These are phyloP conservation scores for Brachypodium distachyon DNA, from an alignment of 202 grass and related monocot genomes.

Conservation along the genomic window DNA sequence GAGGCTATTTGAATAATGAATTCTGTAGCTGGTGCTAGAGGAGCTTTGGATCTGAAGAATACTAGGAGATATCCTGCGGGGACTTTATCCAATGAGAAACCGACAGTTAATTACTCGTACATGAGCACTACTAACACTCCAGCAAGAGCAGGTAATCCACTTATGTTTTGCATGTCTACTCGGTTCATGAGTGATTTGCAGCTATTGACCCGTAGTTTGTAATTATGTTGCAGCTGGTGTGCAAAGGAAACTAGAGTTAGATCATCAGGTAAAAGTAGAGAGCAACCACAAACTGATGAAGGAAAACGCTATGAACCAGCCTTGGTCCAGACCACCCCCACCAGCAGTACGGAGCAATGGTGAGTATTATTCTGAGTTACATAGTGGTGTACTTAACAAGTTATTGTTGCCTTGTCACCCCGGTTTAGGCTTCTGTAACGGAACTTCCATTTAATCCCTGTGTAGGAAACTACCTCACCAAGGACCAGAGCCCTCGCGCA, in stretches of 20 bases:
- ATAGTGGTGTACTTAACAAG: neutral
- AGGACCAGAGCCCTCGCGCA: slow-evolving; percentile 32
- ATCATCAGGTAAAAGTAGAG: slow-evolving; percentile 46
- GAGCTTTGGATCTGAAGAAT: slow-evolving; percentile 58
- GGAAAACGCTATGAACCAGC: slow-evolving; percentile 32
- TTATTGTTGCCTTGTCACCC: neutral
- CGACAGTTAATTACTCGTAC: slow-evolving; percentile 44
- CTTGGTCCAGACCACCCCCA: slow-evolving; percentile 29
- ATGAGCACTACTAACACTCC: slow-evolving; percentile 21
- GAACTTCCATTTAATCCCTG: neutral
- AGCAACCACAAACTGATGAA: slow-evolving; percentile 36
- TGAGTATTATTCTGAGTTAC: neutral
- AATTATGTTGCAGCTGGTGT: slow-evolving; percentile 35
- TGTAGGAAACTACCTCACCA: slow-evolving; percentile 26
- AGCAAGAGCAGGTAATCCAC: slow-evolving; percentile 47
- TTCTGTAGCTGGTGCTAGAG: slow-evolving; percentile 50
- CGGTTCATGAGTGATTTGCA: neutral
- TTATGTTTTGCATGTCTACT: neutral
- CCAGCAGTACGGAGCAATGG: slow-evolving; percentile 8
- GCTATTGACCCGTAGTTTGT: neutral
- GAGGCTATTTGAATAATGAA: neutral
- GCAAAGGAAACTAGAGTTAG: slow-evolving; percentile 82
- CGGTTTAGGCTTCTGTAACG: neutral
- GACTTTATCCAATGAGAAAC: slow-evolving; percentile 37
- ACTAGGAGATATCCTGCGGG: slow-evolving; percentile 38